Base-by-base conservation (phyloP, 345 rosid genomes). In the Camelina neglecta region DNA sequence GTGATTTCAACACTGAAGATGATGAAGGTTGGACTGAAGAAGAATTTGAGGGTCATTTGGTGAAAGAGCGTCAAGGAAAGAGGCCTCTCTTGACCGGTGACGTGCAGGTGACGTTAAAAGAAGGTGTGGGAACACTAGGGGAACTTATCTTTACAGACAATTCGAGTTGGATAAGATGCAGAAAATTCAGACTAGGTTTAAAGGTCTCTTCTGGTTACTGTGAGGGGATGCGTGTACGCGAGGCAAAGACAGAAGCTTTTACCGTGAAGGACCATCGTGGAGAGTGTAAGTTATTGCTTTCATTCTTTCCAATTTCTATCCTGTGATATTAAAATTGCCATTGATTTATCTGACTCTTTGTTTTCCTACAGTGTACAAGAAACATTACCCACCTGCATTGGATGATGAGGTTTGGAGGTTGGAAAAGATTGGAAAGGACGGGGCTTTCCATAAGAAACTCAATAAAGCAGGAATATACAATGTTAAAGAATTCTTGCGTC, bases 231-330 rank as follows among this genome's bases (percentile, higher is more conserved):
- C 96, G 84, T 63, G 83, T 93, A 9, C 92, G 96, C 29, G 99
- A 95, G 84, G 99, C 99, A 4, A 95, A 92, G 82, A 90, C 99
- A 2, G 99, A 95, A 54, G 93, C 99, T 58, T 95, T 95, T 65
- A 92, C 93, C 7, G 99, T 95, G 38, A 95, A 95, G 86, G 99
- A 95, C 79, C 99, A 95, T 62, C 79, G 99, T 68, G 99, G 99
- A 81, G 98, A 95, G 82, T 81, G 99, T 92, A 75, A 83, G 89
- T 81, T 81, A 69, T 57, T n/a, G 5, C 42, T 41, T 67, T 48
- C 48, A 1, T 44, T 41, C 45, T 18, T 63, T 5, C 15, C 4
- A 4, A 7, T 15, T 47, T 36, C 35, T 26, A 48, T 39, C 21
- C 2, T 45, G 21, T 42, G 23, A 26, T 54, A 16, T 48, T 21